These are phyloP conservation scores for Aciculosporium take DNA, from an alignment of 2,329 filamentous ascomycete genomes.

Conservation along the genomic window DNA sequence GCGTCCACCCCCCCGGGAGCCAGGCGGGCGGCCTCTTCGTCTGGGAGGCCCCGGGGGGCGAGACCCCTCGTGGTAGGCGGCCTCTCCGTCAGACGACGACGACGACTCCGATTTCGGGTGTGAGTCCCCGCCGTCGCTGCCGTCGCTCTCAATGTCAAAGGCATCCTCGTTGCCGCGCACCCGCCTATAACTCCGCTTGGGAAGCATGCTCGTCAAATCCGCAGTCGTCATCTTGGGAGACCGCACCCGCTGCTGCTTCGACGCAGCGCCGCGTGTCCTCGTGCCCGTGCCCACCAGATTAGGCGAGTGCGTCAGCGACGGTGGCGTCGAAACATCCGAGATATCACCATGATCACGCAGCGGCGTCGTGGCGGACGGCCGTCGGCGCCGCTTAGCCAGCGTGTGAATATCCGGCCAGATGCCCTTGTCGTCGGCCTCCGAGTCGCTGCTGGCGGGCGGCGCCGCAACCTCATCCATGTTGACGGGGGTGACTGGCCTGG, in stretches of 20 bases:
- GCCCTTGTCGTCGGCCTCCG: slow-evolving; percentile 26
- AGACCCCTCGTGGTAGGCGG: slow-evolving; percentile 31
- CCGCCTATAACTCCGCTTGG: slow-evolving; percentile 33
- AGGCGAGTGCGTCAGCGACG: slow-evolving; percentile 52
- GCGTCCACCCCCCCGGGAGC: neutral
- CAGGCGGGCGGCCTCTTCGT: slow-evolving; percentile 8
- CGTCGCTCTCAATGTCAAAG: slow-evolving; percentile 29
- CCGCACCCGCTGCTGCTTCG: slow-evolving; percentile 22
- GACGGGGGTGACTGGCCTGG: slow-evolving; percentile 27
- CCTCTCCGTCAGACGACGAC: slow-evolving; percentile 28
- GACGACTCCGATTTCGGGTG: no score
- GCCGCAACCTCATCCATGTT: slow-evolving; percentile 37
- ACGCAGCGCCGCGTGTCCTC: no score
- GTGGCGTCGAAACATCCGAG: slow-evolving; percentile 48
- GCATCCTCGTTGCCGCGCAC: slow-evolving; percentile 22
- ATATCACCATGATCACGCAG: slow-evolving; percentile 21
- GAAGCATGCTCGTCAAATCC: slow-evolving; percentile 38
- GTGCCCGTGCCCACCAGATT: slow-evolving; percentile 27
- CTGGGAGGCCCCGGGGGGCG: neutral
- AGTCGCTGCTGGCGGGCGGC: slow-evolving; percentile 40
- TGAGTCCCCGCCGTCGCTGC: slow-evolving; percentile 35
- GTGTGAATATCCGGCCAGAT: slow-evolving; percentile 39
- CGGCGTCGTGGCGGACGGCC: slow-evolving; percentile 23
- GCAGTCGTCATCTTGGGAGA: slow-evolving; percentile 37
- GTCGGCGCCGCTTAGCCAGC: slow-evolving; percentile 32